Evolutionary conservation across 805 yeast genomes (phyloP).

Genomic region (Nakazawaea sp.): DNA sequence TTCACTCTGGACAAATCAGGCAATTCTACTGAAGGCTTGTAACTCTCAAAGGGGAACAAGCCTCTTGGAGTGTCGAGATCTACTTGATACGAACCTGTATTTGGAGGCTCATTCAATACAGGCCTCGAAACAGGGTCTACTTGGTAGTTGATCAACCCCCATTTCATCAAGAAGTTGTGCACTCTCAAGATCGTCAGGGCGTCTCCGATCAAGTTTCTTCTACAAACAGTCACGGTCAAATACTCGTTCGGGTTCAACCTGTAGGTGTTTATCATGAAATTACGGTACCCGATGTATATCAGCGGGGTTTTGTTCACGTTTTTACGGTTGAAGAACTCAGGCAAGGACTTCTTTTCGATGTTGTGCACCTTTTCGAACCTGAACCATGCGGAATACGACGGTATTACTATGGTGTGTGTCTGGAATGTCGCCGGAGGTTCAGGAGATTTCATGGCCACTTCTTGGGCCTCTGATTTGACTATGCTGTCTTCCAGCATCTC

Average conservation of each 20-base stretch:
- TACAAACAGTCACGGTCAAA: slow-evolving; percentile 81
- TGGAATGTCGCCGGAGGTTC: slow-evolving; percentile 33
- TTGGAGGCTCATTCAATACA: slow-evolving; percentile 61
- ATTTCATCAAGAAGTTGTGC: slow-evolving; percentile 75
- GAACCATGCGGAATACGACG: slow-evolving; percentile 88
- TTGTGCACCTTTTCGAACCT: slow-evolving; percentile 62
- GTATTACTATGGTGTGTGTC: slow-evolving; percentile 78
- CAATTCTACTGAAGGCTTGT: slow-evolving; percentile 53
- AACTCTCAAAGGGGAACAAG: slow-evolving; percentile 83
- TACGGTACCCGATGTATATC: slow-evolving; percentile 74
- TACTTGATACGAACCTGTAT: slow-evolving; percentile 69
- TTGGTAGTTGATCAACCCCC: slow-evolving; percentile 94
- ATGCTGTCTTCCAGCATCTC: slow-evolving; percentile 1
- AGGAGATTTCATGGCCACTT: slow-evolving; percentile 4
- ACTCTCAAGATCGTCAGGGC: slow-evolving; percentile 83
- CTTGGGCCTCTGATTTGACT: slow-evolving; percentile 6
- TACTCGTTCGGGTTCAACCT: slow-evolving; percentile 87
- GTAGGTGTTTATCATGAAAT: slow-evolving; percentile 84
- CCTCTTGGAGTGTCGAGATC: slow-evolving; percentile 89
- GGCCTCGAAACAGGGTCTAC: slow-evolving; percentile 77
- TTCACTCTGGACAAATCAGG: slow-evolving; percentile 25
- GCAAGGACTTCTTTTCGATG: slow-evolving; percentile 77
- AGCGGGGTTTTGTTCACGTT: slow-evolving; percentile 75
- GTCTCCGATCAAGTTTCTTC: slow-evolving; percentile 88
- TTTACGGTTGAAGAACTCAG: slow-evolving; percentile 68